These are phyloP conservation scores for Macrolepiota albuminosa DNA, from an alignment of 768 basidiomycete genomes.

Conservation along the genomic window DNA sequence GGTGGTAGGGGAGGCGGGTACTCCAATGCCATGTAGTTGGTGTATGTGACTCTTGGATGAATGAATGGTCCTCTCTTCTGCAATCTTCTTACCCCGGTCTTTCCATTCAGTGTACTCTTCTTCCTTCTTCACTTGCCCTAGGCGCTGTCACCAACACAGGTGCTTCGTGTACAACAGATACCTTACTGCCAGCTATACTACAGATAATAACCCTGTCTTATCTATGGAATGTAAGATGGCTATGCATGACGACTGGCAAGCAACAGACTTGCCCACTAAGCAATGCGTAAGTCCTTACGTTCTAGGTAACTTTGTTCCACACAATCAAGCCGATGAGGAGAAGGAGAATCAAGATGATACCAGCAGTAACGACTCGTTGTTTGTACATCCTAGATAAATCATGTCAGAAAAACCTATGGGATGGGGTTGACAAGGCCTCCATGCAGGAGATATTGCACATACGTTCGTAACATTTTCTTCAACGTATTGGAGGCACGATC, in stretches of 20 bases:
- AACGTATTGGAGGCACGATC: constrained; percentile 89
- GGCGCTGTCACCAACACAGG: neutral
- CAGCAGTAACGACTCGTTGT: constrained; percentile 83
- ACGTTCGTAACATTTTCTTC: constrained; percentile 96
- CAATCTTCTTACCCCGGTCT: neutral
- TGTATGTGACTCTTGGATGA: neutral
- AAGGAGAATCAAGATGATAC: constrained; percentile 81
- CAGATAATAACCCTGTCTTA: neutral
- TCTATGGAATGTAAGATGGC: neutral
- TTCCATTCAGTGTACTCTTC: constrained; percentile 1
- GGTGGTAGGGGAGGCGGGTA: constrained; percentile 22
- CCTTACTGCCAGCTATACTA: constrained; percentile 2
- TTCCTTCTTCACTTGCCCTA: neutral
- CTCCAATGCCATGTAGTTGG: constrained; percentile 24
- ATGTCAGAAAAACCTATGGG: constrained; percentile 31
- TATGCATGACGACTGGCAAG: neutral
- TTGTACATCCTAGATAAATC: constrained; percentile 93
- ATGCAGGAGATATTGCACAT: constrained; percentile 23
- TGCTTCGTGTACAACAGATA: constrained; percentile 18
- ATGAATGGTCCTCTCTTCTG: neutral
- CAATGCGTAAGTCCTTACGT: neutral
- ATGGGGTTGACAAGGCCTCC: constrained; percentile 13
- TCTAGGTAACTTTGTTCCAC: constrained; percentile 54
- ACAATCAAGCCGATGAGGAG: constrained; percentile 78
- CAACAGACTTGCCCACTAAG: neutral